Conservation (phyloP, 495 filamentous ascomycete genomes). For the Massariosphaeria phaeospora region DNA sequence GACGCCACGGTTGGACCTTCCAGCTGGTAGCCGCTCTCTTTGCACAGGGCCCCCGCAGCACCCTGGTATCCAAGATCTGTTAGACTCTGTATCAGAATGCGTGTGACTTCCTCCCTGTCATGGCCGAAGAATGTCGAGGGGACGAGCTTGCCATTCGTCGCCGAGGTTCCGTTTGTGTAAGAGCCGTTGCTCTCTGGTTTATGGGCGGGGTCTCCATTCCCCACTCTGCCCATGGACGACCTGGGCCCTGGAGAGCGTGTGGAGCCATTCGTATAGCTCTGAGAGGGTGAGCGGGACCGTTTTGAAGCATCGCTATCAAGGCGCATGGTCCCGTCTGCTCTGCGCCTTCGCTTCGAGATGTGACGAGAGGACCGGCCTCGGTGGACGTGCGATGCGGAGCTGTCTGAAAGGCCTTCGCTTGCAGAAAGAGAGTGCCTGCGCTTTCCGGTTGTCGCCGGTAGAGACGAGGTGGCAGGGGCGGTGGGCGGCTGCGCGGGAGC, state of each 20-base stretch:
- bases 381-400: conserved; percentile 28
- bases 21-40: conserved; percentile 83
- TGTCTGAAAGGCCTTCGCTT: conserved; percentile 20
- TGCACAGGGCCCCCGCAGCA: conserved; percentile 66
- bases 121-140: conserved; percentile 65
- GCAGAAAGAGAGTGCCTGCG: conserved; percentile 36
- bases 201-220: conserved; percentile 50
- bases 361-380: conserved; percentile 44
- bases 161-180: conserved; percentile 47
- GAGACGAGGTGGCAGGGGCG: conserved; percentile 19
- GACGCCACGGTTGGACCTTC: conserved; percentile 80
- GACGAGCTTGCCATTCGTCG: conserved; percentile 38
- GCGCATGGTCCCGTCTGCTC: conserved; percentile 55
- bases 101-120: conserved; percentile 86
- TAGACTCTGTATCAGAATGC: conserved; percentile 87
- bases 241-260: conserved; percentile 31
- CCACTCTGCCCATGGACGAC: conserved; percentile 29
- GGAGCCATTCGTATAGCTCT: conserved; percentile 38
- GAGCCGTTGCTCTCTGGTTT: conserved; percentile 35
- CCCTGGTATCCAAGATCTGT: conserved; percentile 77
- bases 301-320: conserved; percentile 48
- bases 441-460: conserved; percentile 36
- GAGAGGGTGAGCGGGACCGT: conserved; percentile 42
- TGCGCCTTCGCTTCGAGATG: conserved; percentile 58
- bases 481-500: conserved; percentile 18